Conservation (phyloP, 2,329 filamentous ascomycete genomes). For the Mollisiaceae sp. region DNA sequence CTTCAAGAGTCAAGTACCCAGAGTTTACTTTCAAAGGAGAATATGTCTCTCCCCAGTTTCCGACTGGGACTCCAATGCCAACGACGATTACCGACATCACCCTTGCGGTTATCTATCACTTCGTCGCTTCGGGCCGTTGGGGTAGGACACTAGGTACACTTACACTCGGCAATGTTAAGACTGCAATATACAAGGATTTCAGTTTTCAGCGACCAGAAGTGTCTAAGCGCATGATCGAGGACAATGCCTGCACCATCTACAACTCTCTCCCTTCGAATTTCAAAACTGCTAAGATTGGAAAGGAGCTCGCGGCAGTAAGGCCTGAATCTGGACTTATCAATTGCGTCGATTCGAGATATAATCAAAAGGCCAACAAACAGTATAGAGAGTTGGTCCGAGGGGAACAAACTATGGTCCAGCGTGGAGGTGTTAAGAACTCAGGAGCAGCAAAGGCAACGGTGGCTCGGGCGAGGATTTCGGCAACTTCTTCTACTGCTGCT, state of each 20-base stretch:
- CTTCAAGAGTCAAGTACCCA: not conserved
- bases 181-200: conserved; percentile 9
- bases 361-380: not conserved
- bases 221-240: not conserved
- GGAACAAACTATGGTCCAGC: not conserved
- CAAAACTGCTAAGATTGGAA: not conserved
- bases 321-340: not conserved
- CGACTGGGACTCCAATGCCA: not conserved
- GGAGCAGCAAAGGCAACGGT: not conserved
- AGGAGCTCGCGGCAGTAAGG: not conserved
- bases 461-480: not conserved
- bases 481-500: not conserved
- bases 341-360: not conserved
- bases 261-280: not conserved
- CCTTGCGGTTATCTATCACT: conserved; percentile 10
- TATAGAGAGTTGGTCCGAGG: not conserved
- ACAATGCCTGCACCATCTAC: not conserved
- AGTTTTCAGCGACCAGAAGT: not conserved
- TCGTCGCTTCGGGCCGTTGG: not conserved
- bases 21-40: not conserved
- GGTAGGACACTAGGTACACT: not conserved
- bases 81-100: not conserved
- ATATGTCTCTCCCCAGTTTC: conserved; percentile 7
- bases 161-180: not conserved
- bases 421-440: not conserved